These are phyloP conservation scores for Fonsecaea pugnacius DNA, from an alignment of 2,329 filamentous ascomycete genomes.

Conservation along the genomic window DNA sequence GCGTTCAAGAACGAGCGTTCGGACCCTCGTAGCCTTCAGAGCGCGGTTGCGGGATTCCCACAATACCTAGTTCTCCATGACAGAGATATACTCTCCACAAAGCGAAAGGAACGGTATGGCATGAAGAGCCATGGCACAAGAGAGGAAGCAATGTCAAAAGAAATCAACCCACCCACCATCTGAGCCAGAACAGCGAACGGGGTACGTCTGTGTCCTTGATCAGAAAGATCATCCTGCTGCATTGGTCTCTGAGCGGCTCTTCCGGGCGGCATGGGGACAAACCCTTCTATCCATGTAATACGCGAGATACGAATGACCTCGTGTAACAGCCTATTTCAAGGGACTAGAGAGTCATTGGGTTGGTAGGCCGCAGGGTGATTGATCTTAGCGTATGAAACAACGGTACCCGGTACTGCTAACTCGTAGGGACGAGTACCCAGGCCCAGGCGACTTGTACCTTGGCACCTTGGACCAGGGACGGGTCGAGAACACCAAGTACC, in stretches of 20 bases:
- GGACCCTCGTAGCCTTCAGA: neutral
- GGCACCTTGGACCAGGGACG: neutral
- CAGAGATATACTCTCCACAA: neutral
- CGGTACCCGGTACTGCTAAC: neutral
- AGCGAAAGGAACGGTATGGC: neutral
- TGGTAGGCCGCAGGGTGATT: neutral
- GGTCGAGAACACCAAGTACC: neutral
- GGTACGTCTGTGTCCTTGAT: neutral
- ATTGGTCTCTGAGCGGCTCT: neutral
- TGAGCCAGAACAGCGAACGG: neutral
- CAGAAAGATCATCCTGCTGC: neutral
- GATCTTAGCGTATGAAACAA: neutral
- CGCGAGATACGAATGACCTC: neutral
- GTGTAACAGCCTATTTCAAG: neutral
- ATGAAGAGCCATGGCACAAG: neutral
- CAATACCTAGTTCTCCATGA: neutral
- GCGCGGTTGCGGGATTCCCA: neutral
- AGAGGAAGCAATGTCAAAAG: neutral
- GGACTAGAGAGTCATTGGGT: neutral
- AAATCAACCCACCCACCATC: neutral
- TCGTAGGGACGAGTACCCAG: no score
- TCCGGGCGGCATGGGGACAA: neutral
- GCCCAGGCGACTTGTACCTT: no score
- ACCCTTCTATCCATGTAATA: neutral
- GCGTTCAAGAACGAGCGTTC: neutral